Percentiles rank a stretch among this genome's conserved stretches.
Conservation (phyloP, 2,329 filamentous ascomycete genomes). For the Aspergillus sp. region DNA sequence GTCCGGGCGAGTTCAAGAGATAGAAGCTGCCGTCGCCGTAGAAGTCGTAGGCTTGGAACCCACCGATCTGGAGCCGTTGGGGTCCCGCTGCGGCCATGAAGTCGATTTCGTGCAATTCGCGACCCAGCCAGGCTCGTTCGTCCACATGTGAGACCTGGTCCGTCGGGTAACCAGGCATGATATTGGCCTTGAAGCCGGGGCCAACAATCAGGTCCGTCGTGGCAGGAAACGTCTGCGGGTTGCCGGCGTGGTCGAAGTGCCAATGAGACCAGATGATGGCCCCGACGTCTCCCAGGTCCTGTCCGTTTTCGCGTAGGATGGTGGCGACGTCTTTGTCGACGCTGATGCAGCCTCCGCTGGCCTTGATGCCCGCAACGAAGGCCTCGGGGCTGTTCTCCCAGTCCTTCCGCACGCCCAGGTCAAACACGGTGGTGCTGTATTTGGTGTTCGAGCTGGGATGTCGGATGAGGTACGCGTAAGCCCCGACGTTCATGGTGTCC, state of each 20-base stretch:
- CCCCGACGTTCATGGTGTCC: background rate
- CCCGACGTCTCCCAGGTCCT: conserved; percentile 14
- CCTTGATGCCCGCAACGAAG: background rate
- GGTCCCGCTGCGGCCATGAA: conserved; percentile 3
- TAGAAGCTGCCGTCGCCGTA: conserved; percentile 54
- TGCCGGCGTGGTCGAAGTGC: conserved; percentile 25
- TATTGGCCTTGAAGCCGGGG: conserved; percentile 12
- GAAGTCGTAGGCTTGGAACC: conserved; percentile 40
- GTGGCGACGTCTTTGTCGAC: conserved; percentile 18
- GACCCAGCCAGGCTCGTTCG: conserved; percentile 10
- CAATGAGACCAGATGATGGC: conserved; percentile 24
- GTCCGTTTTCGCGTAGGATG: conserved; percentile 15
- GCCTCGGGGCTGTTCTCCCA: conserved; percentile 15
- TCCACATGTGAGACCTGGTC: background rate
- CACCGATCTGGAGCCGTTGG: conserved; percentile 18
- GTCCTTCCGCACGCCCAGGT: conserved; percentile 27
- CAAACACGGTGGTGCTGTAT: conserved; percentile 14
- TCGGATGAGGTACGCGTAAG: background rate
- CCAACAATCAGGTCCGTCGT: conserved; percentile 18
- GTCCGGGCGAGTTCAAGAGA: conserved; percentile 31
- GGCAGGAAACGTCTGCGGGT: conserved; percentile 17
- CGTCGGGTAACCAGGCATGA: conserved; percentile 10
- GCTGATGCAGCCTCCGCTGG: conserved; percentile 4
- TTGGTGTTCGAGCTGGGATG: background rate
- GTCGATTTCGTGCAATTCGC: conserved; percentile 14